Conservation (phyloP, 2,329 filamentous ascomycete species). For the Apiospora kogelbergensis region DNA sequence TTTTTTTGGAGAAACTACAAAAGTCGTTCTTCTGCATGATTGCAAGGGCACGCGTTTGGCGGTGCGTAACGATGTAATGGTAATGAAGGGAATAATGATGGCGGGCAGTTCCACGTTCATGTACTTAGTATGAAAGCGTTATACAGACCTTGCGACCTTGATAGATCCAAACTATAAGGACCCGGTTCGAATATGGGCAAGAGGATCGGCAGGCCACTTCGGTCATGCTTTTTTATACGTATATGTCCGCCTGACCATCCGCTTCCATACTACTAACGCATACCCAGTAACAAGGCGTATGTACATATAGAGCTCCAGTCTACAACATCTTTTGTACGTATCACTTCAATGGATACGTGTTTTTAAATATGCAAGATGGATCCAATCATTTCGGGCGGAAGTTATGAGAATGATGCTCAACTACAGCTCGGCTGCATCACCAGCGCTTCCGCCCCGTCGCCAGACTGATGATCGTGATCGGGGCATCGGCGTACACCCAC, state of each 20-base stretch:
- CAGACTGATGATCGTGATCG: constrained; percentile 6
- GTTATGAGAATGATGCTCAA: neutral
- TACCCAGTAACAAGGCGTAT: neutral
- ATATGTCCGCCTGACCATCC: neutral
- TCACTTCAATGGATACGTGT: neutral
- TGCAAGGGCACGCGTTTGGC: neutral
- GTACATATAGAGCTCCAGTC: neutral
- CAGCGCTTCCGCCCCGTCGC: constrained; percentile 2
- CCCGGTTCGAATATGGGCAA: neutral
- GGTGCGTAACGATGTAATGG: neutral
- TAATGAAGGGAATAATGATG: neutral
- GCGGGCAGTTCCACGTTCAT: neutral
- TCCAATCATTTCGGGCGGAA: neutral
- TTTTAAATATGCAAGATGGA: too few species aligned
- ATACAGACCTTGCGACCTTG: neutral
- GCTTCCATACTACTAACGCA: neutral
- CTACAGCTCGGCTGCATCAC: neutral
- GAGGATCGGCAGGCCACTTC: neutral
- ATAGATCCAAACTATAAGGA: neutral
- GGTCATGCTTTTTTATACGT: neutral
- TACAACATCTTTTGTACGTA: neutral
- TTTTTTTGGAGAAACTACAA: neutral
- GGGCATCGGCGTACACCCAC: constrained; percentile 5
- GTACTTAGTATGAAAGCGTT: neutral
- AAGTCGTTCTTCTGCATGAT: neutral